Evolutionary conservation across 768 basidiomycete species (phyloP), one percentile per base, ranked within the genome.

Genomic region (Mycena crocata): DNA sequence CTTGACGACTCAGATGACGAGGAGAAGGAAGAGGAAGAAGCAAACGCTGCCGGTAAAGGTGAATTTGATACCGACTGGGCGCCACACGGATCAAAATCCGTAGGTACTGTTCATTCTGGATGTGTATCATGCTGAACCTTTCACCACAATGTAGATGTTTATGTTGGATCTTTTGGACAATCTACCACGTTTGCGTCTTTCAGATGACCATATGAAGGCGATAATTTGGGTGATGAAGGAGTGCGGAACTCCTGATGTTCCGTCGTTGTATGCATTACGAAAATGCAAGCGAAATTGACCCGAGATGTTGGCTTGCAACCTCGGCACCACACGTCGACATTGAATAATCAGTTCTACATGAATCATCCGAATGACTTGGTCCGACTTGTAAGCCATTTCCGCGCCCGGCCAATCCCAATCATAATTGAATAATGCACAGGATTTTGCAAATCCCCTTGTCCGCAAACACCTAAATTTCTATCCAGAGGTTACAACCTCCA

Each of bases 181-280:
- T n/a, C n/a, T n/a, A n/a, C n/a, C n/a, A n/a, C n/a, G n/a, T n/a
- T n/a, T n/a, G n/a, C n/a, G n/a, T n/a, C n/a, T n/a, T n/a, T 79
- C 80, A 10, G 73, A 75, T 56, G 74, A 76, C 52, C 79, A 78
- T 28, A 34, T 81, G 23, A 73, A 76, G 49, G 46, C 68, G 7
- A 72, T 80, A 52, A 57, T 80, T 0, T 80, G 77, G 78, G 71
- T 73, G 3, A 77, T 80, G 78, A 65, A 66, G 14, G 71, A 79
- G 56, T 75, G 70, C 26, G 73, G 75, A 3, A 72, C 74, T 35
- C 71, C 67, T 15, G 65, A 78, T 67, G 77, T 81, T 2, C 80
- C 78, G 14, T 67, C 75, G 5, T 76, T 78, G 23, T 56, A 54
- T n/a, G 67, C 68, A 0, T 64, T 79, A 2, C 75, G 77, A 70